These are phyloP conservation scores for Clavariopsis aquatica DNA, from an alignment of 495 filamentous ascomycete species.

Conservation along the genomic window DNA sequence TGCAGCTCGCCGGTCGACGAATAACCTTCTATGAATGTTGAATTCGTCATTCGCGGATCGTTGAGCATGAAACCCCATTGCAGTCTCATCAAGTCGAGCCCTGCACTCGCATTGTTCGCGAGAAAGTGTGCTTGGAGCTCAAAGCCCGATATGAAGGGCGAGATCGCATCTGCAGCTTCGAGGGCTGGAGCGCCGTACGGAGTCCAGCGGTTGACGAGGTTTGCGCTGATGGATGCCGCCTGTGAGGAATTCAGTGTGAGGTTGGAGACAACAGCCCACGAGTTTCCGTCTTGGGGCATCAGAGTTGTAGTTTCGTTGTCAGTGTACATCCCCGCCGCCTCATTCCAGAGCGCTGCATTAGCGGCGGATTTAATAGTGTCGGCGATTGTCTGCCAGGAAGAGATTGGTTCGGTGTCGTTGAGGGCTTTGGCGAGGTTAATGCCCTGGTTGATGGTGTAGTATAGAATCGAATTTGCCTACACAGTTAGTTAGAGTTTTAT, in stretches of 20 bases:
- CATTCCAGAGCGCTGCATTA: slow-evolving; percentile 41
- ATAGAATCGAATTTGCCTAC: slow-evolving; percentile 43
- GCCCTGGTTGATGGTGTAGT: slow-evolving; percentile 44
- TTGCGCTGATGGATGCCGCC: slow-evolving; percentile 46
- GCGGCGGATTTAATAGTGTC: slow-evolving; percentile 38
- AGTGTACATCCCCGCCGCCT: slow-evolving; percentile 37
- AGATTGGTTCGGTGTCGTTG: slow-evolving; percentile 31
- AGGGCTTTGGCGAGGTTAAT: slow-evolving; percentile 43
- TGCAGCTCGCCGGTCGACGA: slow-evolving; percentile 56
- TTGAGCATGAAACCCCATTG: slow-evolving; percentile 66
- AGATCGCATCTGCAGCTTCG: slow-evolving; percentile 61
- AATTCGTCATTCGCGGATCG: slow-evolving; percentile 61
- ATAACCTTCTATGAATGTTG: slow-evolving; percentile 63
- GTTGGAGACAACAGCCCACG: slow-evolving; percentile 48
- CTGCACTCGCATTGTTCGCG: slow-evolving; percentile 50
- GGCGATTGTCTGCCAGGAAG: slow-evolving; percentile 33
- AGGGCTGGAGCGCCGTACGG: slow-evolving; percentile 59
- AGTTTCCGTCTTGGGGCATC: slow-evolving; percentile 55
- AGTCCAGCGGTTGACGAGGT: slow-evolving; percentile 57
- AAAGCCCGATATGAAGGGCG: slow-evolving; percentile 62
- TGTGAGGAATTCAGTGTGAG: slow-evolving; percentile 37
- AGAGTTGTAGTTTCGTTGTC: slow-evolving; percentile 45
- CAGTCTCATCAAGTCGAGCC: slow-evolving; percentile 58
- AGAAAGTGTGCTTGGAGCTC: slow-evolving; percentile 61
- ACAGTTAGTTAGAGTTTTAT: no score